Percentiles rank a stretch among this genome's conserved stretches.
phyloP scores from a whole-genome alignment of 2,329 filamentous ascomycete species.

The Lachnum nothofagi region DNA sequence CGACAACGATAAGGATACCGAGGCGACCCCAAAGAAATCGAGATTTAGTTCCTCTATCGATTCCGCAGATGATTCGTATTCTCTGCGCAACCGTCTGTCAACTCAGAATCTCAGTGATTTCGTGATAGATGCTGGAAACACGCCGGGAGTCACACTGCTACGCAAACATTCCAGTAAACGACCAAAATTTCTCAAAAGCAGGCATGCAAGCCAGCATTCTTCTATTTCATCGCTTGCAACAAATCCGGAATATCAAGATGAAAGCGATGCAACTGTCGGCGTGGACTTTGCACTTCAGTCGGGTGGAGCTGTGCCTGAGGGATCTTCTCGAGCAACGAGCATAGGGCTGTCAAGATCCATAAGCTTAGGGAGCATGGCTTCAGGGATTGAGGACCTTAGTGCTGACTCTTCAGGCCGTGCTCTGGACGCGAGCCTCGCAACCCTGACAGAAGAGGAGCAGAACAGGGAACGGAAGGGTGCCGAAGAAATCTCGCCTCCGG shows the following conservation, averaged over 20 bases:
- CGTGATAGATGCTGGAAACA: slow-evolving; percentile 42
- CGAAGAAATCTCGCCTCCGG: slow-evolving; percentile 46
- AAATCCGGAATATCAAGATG: slow-evolving; percentile 49
- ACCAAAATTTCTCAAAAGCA: slow-evolving; percentile 54
- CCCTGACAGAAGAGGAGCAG: slow-evolving; percentile 55
- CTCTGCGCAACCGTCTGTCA: slow-evolving; percentile 33
- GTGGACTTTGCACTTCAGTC: slow-evolving; percentile 79
- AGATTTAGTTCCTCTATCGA: slow-evolving; percentile 11
- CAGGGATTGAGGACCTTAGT: slow-evolving; percentile 56
- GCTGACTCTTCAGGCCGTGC: slow-evolving; percentile 23
- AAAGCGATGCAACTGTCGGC: slow-evolving; percentile 68
- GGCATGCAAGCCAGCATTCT: slow-evolving; percentile 51
- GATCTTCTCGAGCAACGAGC: slow-evolving; percentile 43
- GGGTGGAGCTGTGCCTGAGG: slow-evolving; percentile 61
- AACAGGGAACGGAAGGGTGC: slow-evolving; percentile 44
- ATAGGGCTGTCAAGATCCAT: slow-evolving; percentile 68
- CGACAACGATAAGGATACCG: slow-evolving; percentile 20
- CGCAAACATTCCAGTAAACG: slow-evolving; percentile 39
- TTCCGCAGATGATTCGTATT: slow-evolving; percentile 22
- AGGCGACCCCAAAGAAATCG: slow-evolving; percentile 25
- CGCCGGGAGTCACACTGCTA: slow-evolving; percentile 42
- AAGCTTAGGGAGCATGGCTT: slow-evolving; percentile 85
- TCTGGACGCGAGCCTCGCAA: slow-evolving; percentile 47
- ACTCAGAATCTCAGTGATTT: slow-evolving; percentile 31
- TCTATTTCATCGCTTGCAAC: slow-evolving; percentile 56